phyloP scores from a whole-genome alignment of 1,284 basidiomycete genomes.

The Cystobasidium pallidum region DNA sequence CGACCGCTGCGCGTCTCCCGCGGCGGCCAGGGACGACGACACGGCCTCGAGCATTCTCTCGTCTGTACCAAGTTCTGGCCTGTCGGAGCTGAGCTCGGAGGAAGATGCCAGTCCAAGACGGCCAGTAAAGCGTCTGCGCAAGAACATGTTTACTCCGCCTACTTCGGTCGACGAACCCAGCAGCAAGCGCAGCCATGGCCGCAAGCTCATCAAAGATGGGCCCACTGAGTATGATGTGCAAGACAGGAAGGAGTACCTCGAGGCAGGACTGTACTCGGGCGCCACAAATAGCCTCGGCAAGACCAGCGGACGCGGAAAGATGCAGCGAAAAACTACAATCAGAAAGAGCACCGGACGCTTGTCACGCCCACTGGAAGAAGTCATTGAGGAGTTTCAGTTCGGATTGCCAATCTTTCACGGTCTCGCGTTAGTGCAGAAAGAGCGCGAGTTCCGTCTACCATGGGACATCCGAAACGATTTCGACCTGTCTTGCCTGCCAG shows the following conservation, averaged over 20 bases:
- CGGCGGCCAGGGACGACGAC: background rate
- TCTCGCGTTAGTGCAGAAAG: constrained; percentile 51
- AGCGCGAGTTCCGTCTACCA: constrained; percentile 56
- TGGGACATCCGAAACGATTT: constrained; percentile 56
- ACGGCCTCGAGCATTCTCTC: constrained; percentile 32
- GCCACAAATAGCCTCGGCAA: constrained; percentile 4
- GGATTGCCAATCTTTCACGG: constrained; percentile 47
- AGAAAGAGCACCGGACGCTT: background rate
- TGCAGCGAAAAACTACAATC: background rate
- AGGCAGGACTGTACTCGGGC: constrained; percentile 36
- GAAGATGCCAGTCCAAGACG: constrained; percentile 1
- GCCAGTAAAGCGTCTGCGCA: constrained; percentile 23
- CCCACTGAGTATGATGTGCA: constrained; percentile 19
- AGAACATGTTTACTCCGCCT: constrained; percentile 32
- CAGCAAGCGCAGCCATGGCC: constrained; percentile 12
- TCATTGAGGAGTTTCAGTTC: constrained; percentile 5
- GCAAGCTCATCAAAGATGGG: constrained; percentile 16
- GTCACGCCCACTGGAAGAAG: constrained; percentile 12
- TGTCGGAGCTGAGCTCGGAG: constrained; percentile 4
- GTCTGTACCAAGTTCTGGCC: constrained; percentile 24
- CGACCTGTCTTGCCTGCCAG: constrained; percentile 46
- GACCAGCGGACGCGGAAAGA: constrained; percentile 24
- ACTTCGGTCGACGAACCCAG: constrained; percentile 29
- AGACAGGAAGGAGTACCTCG: constrained; percentile 39
- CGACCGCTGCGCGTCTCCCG: no score